Evolutionary conservation across 805 yeast species (phyloP).

Genomic region (Zygosaccharomyces siamensis): DNA sequence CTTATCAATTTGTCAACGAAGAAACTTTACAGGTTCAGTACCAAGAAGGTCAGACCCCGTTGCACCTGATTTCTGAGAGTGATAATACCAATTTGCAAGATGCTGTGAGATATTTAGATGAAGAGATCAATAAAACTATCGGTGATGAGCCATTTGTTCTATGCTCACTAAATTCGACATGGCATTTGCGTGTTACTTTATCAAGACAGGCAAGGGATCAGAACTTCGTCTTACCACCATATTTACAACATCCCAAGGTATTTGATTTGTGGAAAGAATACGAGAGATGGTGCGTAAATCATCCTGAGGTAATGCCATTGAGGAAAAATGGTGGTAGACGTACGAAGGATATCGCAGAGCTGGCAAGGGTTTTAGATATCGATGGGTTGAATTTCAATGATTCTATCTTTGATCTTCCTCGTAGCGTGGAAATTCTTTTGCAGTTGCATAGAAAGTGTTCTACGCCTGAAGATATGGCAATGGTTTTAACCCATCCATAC

Average conservation of each 20-base stretch:
- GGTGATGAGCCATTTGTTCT: constrained; percentile 48
- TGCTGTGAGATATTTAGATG: constrained; percentile 54
- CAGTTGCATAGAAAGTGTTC: constrained; percentile 36
- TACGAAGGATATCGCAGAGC: constrained; percentile 10
- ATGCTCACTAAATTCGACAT: constrained; percentile 57
- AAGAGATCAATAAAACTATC: constrained; percentile 42
- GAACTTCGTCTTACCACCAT: constrained; percentile 63
- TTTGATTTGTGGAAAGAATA: constrained; percentile 76
- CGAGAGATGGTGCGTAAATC: constrained; percentile 62
- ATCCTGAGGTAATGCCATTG: constrained; percentile 37
- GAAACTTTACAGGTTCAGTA: constrained; percentile 41
- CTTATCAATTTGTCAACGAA: constrained; percentile 63
- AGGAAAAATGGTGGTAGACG: constrained; percentile 12
- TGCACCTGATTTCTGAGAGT: constrained; percentile 56
- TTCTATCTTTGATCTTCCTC: constrained; percentile 9
- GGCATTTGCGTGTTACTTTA: constrained; percentile 71
- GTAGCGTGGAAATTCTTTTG: constrained; percentile 27
- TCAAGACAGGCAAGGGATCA: constrained; percentile 80
- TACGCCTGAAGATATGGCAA: constrained; percentile 44
- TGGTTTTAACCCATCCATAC: constrained; percentile 65
- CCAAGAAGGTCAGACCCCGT: constrained; percentile 45
- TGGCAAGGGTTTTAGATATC: constrained; percentile 14
- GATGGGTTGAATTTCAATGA: constrained; percentile 1
- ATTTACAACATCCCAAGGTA: constrained; percentile 67
- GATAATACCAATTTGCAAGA: constrained; percentile 49